Evolutionary conservation across 352 stramenopile genomes (phyloP).

Genomic region (Aphanomyces cochlioides): DNA sequence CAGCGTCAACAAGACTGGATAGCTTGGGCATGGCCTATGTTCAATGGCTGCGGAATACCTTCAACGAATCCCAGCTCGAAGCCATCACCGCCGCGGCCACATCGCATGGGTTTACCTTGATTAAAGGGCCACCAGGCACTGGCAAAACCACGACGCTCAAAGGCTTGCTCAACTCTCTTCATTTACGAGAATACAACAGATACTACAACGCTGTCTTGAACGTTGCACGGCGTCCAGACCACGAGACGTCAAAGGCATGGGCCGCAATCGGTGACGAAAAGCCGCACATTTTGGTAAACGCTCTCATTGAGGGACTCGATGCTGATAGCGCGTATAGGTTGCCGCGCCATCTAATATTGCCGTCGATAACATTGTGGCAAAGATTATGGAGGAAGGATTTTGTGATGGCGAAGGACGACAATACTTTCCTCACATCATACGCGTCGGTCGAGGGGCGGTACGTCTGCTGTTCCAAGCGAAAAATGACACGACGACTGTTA

Average conservation of each 20-base stretch:
- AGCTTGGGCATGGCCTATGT: slow-evolving; percentile 79
- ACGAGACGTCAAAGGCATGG: slow-evolving; percentile 79
- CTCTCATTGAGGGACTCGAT: not conserved
- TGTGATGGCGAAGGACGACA: slow-evolving; percentile 89
- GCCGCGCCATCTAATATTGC: slow-evolving; percentile 93
- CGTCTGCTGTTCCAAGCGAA: slow-evolving; percentile 20
- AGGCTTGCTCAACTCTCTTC: slow-evolving; percentile 87
- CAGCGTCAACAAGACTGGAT: slow-evolving; percentile 74
- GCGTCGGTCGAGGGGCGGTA: slow-evolving; percentile 84
- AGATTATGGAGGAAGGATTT: slow-evolving; percentile 95
- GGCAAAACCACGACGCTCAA: slow-evolving; percentile 92
- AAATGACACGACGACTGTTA: slow-evolving; percentile 27
- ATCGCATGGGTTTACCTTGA: slow-evolving; percentile 87
- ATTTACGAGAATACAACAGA: slow-evolving; percentile 89
- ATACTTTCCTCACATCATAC: slow-evolving; percentile 95
- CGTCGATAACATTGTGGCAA: slow-evolving; percentile 95
- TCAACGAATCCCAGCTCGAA: slow-evolving; percentile 88
- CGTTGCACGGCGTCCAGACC: slow-evolving; percentile 69
- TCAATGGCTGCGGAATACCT: slow-evolving; percentile 67
- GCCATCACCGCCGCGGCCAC: slow-evolving; percentile 84
- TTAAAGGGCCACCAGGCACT: slow-evolving; percentile 87
- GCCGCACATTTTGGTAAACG: slow-evolving; percentile 79
- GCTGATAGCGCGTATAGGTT: slow-evolving; percentile 40
- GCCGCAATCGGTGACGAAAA: slow-evolving; percentile 84
- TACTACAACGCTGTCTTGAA: slow-evolving; percentile 89